Conservation (phyloP, 139 green algal species). For the Chlamydomonas eustigma region DNA sequence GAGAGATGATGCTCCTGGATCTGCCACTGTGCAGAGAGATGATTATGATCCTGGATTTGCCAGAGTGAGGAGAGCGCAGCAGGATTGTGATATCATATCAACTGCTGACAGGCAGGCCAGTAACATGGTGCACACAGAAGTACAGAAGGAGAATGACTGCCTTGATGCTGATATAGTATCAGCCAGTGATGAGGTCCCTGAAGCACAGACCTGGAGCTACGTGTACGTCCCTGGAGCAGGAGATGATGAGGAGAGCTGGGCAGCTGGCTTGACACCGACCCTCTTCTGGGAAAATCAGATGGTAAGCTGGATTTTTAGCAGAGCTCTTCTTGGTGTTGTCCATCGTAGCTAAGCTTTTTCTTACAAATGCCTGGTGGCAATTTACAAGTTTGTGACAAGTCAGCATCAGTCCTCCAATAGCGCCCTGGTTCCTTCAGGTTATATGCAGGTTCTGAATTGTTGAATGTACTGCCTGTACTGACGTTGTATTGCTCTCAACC, state of each 20-base stretch:
- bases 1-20: no score
- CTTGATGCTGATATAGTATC: slow-evolving; percentile 37
- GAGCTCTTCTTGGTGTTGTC: not conserved
- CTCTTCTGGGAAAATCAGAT: not conserved
- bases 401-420: not conserved
- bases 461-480: no score
- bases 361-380: not conserved
- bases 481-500: no score
- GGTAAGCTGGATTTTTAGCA: not conserved
- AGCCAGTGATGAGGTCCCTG: not conserved
- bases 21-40: no score
- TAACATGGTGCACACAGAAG: not conserved
- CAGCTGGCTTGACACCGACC: slow-evolving; percentile 8
- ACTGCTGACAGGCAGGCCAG: not conserved
- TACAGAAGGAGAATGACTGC: slow-evolving; percentile 1
- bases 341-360: not conserved
- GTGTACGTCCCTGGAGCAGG: slow-evolving; percentile 83
- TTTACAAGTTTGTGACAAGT: not conserved
- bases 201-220: slow-evolving; percentile 24
- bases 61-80: no score
- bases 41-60: no score
- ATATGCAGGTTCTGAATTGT: not conserved
- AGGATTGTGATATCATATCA: no score
- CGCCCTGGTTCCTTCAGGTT: not conserved
- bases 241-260: slow-evolving; percentile 97